Evolutionary conservation across 441 rosid genomes (phyloP), one percentile per base, ranked within the genome.

Genomic region (Erodium texanum): DNA sequence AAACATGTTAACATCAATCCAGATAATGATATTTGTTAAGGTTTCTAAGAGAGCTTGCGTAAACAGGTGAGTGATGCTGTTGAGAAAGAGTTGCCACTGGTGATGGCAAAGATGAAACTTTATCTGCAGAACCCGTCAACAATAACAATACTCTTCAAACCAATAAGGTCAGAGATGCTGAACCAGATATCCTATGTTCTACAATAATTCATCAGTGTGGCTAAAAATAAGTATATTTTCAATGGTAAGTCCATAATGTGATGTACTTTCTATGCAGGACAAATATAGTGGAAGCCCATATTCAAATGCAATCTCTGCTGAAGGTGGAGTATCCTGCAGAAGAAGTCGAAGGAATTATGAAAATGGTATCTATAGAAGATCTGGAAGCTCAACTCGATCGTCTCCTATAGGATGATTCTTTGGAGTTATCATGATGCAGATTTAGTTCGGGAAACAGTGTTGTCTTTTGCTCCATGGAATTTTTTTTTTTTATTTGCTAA

Each of bases 221-320:
- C n/a, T n/a, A n/a, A n/a, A n/a, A n/a, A n/a, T 7, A 32, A 32
- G 36, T 34, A 34, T 10, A 34, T 34, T 34, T 34, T 34, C 38
- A 34, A 6, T 7, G 8, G 38, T 62, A 36, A 68, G 20, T 29
- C 27, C 19, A 24, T 27, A 36, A 14, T 23, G 24, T 58, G 61
- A 50, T 34, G n/a, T n/a, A n/a, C n/a, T n/a, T n/a, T n/a, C n/a
- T n/a, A n/a, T 73, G 78, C 88, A 94, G 99, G 92, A 91, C 96
- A 68, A 91, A 94, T 76, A 91, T 91, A 38, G 85, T 91, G 68
- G 99, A 94, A 83, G 99, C 99, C 64, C 97, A 94, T 82, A 63
- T 82, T 23, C 97, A 94, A 78, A 83, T 94, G 24, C 87, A 81
- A 67, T 74, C 88, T 15, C 83, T 94, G 70, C 71, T 94, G 19